Evolutionary conservation across 768 basidiomycete species (phyloP).

Genomic region (Lactifluus subvellereus): DNA sequence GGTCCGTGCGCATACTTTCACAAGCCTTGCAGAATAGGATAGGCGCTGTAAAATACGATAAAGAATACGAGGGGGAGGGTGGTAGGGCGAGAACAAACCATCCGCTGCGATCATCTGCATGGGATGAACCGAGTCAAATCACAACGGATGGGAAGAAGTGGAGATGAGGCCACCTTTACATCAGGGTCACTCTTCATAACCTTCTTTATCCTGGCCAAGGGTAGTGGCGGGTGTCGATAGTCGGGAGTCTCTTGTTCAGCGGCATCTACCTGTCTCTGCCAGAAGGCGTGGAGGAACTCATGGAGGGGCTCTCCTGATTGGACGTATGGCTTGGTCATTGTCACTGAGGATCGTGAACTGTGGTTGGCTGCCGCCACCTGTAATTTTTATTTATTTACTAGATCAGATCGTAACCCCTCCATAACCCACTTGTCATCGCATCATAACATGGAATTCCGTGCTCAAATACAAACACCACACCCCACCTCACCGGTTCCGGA

Average conservation of each 20-base stretch:
- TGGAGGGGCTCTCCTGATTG: constrained; percentile 83
- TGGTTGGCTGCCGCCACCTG: constrained; percentile 19
- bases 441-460: not conserved
- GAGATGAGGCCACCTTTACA: constrained; percentile 65
- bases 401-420: constrained; percentile 8
- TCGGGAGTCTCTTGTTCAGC: constrained; percentile 88
- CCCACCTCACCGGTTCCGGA: not conserved
- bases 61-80: constrained; percentile 17
- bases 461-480: too few species aligned
- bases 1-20: constrained; percentile 67
- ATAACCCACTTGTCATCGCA: constrained; percentile 4
- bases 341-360: constrained; percentile 22
- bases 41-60: constrained; percentile 50
- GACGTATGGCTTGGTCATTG: constrained; percentile 52
- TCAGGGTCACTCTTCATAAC: constrained; percentile 99
- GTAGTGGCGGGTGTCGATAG: constrained; percentile 81
- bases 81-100: constrained; percentile 42
- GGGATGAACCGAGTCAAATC: constrained; percentile 1
- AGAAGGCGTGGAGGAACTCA: constrained; percentile 80
- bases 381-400: constrained; percentile 4
- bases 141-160: not conserved
- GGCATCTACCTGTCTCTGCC: constrained; percentile 82
- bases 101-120: constrained; percentile 96
- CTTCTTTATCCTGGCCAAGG: constrained; percentile 95
- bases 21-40: constrained; percentile 97